Percentiles rank a stretch among this genome's conserved stretches.
phyloP scores from a whole-genome alignment of 2,329 filamentous ascomycete genomes.

The Orbilia javanica region DNA sequence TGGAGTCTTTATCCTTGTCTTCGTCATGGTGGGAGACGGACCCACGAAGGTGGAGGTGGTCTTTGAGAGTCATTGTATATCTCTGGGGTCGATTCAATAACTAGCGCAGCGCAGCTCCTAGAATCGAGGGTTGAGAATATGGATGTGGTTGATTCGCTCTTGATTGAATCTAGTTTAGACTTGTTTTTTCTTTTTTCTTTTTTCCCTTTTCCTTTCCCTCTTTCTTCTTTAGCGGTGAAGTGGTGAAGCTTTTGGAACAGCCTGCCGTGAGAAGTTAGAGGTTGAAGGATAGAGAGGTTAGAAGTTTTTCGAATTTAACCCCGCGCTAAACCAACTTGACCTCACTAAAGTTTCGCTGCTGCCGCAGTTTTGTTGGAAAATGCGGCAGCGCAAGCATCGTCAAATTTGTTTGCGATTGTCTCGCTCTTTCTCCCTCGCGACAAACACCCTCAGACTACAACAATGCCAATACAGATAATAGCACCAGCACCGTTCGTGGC shows the following conservation, averaged over 20 bases:
- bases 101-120: too few species aligned
- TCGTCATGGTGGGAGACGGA: constrained; percentile 16
- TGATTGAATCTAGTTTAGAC: background rate
- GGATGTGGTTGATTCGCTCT: too few species aligned
- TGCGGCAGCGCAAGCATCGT: constrained; percentile 13
- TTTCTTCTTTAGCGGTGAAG: background rate
- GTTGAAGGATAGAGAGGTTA: too few species aligned
- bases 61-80: constrained; percentile 47
- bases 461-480: constrained; percentile 58
- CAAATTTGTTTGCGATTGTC: constrained; percentile 13
- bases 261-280: background rate
- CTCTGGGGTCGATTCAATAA: background rate
- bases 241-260: background rate
- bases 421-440: background rate
- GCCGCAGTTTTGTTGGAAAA: constrained; percentile 28
- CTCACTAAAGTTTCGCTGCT: background rate
- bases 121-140: background rate
- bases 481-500: constrained; percentile 63
- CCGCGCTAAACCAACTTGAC: too few species aligned
- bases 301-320: constrained; percentile 17
- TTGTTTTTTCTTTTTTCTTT: background rate
- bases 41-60: constrained; percentile 47
- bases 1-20: background rate
- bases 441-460: background rate
- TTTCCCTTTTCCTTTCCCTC: background rate